Base-by-base conservation (phyloP, 805 yeast genomes). In the Lipomyces orientalis region DNA sequence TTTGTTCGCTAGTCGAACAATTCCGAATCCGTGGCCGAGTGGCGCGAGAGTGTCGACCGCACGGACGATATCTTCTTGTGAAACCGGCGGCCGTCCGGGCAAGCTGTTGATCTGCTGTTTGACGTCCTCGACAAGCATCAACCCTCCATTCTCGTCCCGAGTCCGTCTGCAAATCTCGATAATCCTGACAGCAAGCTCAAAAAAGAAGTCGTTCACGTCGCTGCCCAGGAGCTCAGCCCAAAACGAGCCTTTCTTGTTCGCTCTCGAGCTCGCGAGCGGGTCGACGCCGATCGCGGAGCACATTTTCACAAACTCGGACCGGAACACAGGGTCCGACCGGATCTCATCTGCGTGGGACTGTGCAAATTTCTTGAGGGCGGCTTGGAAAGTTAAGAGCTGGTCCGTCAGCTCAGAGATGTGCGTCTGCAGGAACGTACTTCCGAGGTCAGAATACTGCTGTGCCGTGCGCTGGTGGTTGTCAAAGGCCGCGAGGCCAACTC, bases 201-300 rank as follows among this genome's bases (percentile, higher is more conserved):
- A 85, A 69, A 84, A 83, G 72, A 85, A 89, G 73, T 89, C 93
- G 6, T 81, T 81, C 9, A 76, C 75, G 51, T 78, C 81, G 16
- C 74, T 75, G 25, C 80, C 78, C 39, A 75, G 74, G 16, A 75
- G 71, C 60, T 74, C 77, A 14, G 83, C 75, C 75, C 80, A 80
- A 31, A 79, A 67, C 8, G 81, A 77, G n/a, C 74, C 72, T 54
- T 72, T 67, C 19, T 70, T 74, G 46, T 74, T 70, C 2, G 75
- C 71, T 22, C 76, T 69, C 12, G 77, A 74, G 33, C 71, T 62
- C 2, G 82, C 81, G 34, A 93, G 76, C 0, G 97, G 95, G 76
- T 93, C 97, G 22, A 93, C 88, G 0, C 97, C 97, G 35, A 93
- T 88, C 72, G 88, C 85, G 3, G 84, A 81, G 74, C 97, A 92